Evolutionary conservation across 2,329 filamentous ascomycete genomes (phyloP), one percentile per base, ranked within the genome.

Genomic region (Alternaria infectoria): DNA sequence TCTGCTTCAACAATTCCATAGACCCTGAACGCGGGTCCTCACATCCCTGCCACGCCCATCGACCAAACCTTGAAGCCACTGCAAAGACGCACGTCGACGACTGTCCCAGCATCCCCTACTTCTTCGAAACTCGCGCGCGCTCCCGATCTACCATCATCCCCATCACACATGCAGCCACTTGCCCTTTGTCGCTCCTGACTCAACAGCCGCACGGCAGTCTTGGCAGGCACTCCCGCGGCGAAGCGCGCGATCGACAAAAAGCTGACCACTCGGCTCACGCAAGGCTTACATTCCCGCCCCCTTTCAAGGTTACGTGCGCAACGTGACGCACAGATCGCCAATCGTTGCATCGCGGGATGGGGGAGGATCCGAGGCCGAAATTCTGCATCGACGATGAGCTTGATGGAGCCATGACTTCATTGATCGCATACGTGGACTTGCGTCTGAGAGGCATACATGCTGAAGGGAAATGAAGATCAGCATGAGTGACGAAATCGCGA

Each of bases 181-280:
- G 32, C 30, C 57, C 28, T 23, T 19, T 30, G 36, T 40, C 19
- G 49, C 49, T 6, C 28, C 49, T 52, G 49, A 23, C 49, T 36
- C 49, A 25, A 52, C 19, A 52, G 49, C 30, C 28, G 19, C 46
- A 52, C 15, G 17, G 57, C 57, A 44, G 43, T 25, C 63, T 68
- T 68, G 66, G 66, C 66, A 68, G 66, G 63, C 47, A 68, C 66
- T 19, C 58, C 36, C 46, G 47, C 59, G 23, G 49, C 49, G 49
- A 52, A 23, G 49, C 49, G 49, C 28, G 47, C 25, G 44, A 57
- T 64, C 57, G 54, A 43, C 61, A 32, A 30, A 25, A 26, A 45
- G 45, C 45, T 50, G 36, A 54, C 30, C 57, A 47, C 47, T 64
- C 62, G 50, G 55, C 40, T 56, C 56, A 47, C 23, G 17, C 36